These are phyloP conservation scores for Setomelanomma holmii DNA, from an alignment of 2,329 filamentous ascomycete species.

Conservation along the genomic window DNA sequence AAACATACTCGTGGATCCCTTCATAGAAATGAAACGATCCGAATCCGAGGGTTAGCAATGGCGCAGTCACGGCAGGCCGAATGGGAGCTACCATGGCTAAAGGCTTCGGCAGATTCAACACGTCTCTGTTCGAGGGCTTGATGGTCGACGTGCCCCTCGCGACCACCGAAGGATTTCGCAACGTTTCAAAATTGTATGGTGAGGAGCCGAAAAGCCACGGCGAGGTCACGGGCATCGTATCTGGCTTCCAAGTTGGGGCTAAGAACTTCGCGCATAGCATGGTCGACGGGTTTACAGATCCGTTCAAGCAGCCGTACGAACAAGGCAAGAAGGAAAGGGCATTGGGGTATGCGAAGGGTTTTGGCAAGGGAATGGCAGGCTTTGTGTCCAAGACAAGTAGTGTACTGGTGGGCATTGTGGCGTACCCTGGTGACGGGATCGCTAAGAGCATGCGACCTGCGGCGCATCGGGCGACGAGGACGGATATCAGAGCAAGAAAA, in stretches of 20 bases:
- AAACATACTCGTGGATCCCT: conserved; percentile 55
- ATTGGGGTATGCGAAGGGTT: conserved; percentile 40
- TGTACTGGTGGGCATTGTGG: conserved; percentile 14
- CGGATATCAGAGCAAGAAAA: conserved; percentile 7
- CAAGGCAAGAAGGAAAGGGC: conserved; percentile 41
- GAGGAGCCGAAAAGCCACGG: conserved; percentile 44
- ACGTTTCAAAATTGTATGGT: conserved; percentile 47
- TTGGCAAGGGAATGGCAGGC: conserved; percentile 38
- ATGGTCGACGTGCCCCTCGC: conserved; percentile 49
- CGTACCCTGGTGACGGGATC: conserved; percentile 23
- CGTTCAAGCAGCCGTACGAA: conserved; percentile 40
- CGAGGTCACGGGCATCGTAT: conserved; percentile 43
- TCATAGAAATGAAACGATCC: conserved; percentile 11
- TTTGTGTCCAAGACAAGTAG: conserved; percentile 7
- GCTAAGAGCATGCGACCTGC: conserved; percentile 18
- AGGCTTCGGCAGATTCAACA: conserved; percentile 28
- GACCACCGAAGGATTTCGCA: conserved; percentile 45
- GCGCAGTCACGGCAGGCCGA: conserved; percentile 10
- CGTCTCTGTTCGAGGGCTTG: conserved; percentile 35
- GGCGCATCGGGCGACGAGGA: conserved; percentile 12
- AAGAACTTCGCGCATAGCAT: conserved; percentile 46
- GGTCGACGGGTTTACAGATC: conserved; percentile 38
- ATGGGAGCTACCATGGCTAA: conserved; percentile 22
- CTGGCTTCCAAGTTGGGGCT: conserved; percentile 29
- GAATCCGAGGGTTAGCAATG: conserved; percentile 5